Conservation (phyloP, 1,284 basidiomycete genomes). For the Meripilus lineatus region DNA sequence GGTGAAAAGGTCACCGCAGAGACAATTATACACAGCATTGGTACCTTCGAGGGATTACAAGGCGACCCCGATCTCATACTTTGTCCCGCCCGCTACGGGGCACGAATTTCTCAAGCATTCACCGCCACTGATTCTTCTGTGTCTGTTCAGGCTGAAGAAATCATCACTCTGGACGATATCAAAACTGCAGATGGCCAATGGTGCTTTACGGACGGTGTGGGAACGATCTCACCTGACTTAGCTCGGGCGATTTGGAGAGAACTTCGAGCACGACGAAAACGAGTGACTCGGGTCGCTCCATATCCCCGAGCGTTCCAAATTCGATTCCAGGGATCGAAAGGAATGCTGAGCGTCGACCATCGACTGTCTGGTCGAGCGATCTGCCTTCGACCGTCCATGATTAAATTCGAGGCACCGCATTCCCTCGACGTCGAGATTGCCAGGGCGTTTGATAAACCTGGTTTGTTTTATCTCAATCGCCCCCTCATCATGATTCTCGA, state of each 20-base stretch:
- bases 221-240: conserved; percentile 57
- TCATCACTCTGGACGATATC: conserved; percentile 44
- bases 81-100: conserved; percentile 67
- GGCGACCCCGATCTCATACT: conserved; percentile 43
- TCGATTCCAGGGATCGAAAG: conserved; percentile 59
- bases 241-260: conserved; percentile 46
- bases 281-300: conserved; percentile 28
- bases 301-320: conserved; percentile 54
- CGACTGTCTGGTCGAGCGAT: conserved; percentile 50
- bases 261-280: conserved; percentile 35
- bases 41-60: conserved; percentile 42
- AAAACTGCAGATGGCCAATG: conserved; percentile 24
- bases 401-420: conserved; percentile 60
- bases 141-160: conserved; percentile 46
- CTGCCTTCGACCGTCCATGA: conserved; percentile 66
- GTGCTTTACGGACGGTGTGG: conserved; percentile 67
- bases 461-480: conserved; percentile 56
- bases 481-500: conserved; percentile 70
- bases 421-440: conserved; percentile 65
- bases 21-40: conserved; percentile 48
- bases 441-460: conserved; percentile 54
- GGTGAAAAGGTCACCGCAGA: conserved; percentile 33
- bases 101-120: conserved; percentile 68
- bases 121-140: conserved; percentile 64
- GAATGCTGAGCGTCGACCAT: conserved; percentile 63